Percentiles rank a stretch among this genome's conserved stretches.
Conservation (phyloP, 495 filamentous ascomycete genomes). For the Cudoniella acicularis region DNA sequence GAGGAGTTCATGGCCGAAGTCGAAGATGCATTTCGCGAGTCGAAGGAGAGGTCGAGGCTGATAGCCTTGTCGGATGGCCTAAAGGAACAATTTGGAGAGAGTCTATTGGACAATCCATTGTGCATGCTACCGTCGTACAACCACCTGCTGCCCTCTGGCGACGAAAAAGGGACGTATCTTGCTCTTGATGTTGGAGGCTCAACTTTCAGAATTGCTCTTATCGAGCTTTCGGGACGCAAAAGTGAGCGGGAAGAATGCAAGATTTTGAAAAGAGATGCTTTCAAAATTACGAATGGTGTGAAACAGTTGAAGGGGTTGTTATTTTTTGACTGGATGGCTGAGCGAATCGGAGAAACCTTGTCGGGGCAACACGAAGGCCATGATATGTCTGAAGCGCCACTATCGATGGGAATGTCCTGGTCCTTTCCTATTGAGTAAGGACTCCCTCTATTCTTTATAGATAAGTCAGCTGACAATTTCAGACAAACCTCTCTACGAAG, state of each 20-base stretch:
- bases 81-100: conserved; percentile 43
- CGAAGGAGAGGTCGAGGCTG: conserved; percentile 35
- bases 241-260: conserved; percentile 26
- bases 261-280: conserved; percentile 44
- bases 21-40: conserved; percentile 35
- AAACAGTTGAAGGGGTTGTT: conserved; percentile 41
- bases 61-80: conserved; percentile 37
- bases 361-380: conserved; percentile 30
- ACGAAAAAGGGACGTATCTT: conserved; percentile 61
- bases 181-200: conserved; percentile 69
- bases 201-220: conserved; percentile 74
- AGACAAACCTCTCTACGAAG: conserved; percentile 72
- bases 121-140: conserved; percentile 63
- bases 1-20: conserved; percentile 30
- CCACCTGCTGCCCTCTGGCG: conserved; percentile 67
- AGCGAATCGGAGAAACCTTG: conserved; percentile 59
- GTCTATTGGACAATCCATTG: conserved; percentile 38
- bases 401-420: conserved; percentile 71
- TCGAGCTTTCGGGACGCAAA: conserved; percentile 56
- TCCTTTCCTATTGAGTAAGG: conserved; percentile 84
- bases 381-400: conserved; percentile 12
- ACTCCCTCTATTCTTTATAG: conserved; percentile 17
- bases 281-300: conserved; percentile 45
- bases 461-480: conserved; percentile 15
- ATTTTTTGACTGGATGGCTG: conserved; percentile 82